These are phyloP conservation scores for Fraxinus xanthoxyloides DNA, from an alignment of 305 asterid genomes.

Conservation along the genomic window DNA sequence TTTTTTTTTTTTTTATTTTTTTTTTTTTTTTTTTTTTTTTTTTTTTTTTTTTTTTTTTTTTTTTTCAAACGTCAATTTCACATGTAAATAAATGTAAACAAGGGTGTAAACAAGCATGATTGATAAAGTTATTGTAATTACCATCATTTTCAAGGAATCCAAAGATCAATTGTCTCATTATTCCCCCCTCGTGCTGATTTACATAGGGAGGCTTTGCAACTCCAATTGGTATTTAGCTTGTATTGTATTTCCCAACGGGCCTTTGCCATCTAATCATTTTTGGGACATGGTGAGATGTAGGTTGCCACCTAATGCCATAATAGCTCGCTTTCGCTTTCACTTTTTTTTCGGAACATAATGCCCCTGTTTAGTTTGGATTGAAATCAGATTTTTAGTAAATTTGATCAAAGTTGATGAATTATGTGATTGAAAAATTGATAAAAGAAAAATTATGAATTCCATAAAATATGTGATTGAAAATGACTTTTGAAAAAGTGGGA, in stretches of 20 bases:
- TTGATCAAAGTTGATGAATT: background rate
- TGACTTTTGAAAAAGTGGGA: too few relatives aligned
- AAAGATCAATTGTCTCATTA: background rate
- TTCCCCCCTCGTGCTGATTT: background rate
- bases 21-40: too few relatives aligned
- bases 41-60: too few relatives aligned
- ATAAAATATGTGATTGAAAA: too few relatives aligned
- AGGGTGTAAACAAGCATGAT: background rate
- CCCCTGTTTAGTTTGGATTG: background rate
- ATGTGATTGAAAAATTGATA: too few relatives aligned
- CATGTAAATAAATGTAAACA: too few relatives aligned
- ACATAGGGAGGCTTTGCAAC: background rate
- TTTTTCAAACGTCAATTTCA: too few relatives aligned
- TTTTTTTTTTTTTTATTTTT: too few relatives aligned
- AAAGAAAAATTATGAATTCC: too few relatives aligned
- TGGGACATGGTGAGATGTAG: background rate
- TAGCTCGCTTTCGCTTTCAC: background rate
- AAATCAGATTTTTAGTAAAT: too few relatives aligned
- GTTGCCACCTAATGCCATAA: background rate
- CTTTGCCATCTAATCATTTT: background rate
- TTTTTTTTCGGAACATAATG: background rate
- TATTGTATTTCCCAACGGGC: background rate
- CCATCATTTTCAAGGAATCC: background rate
- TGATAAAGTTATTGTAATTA: too few relatives aligned
- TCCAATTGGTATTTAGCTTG: background rate